Base-by-base conservation (phyloP, 441 rosid genomes). In the Hura crepitans region DNA sequence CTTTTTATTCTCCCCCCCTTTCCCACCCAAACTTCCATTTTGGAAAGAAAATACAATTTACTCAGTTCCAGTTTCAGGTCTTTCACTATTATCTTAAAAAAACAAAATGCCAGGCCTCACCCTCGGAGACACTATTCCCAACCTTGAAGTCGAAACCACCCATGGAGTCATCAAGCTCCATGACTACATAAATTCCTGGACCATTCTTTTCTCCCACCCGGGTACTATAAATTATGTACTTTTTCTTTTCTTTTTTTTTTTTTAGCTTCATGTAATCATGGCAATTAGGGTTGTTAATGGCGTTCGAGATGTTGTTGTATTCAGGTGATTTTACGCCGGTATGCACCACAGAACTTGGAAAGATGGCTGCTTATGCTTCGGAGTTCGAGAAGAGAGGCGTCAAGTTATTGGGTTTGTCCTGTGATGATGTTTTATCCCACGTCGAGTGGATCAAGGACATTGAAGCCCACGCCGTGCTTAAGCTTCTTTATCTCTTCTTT, bases 241-340 rank as follows among this genome's bases (percentile, higher is more conserved):
- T 4, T 46, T 1, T 22, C 2, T 1, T 17, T n/a, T n/a, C n/a
- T n/a, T n/a, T n/a, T n/a, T n/a, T n/a, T n/a, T n/a, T n/a, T n/a
- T n/a, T n/a, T n/a, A n/a, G n/a, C n/a, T n/a, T n/a, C n/a, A n/a
- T n/a, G n/a, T n/a, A n/a, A n/a, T n/a, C n/a, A 18, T 22, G 46
- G 46, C 14, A 10, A 11, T 69, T 23, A 18, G 15, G 51, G 12
- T 20, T 25, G 6, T 25, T 55, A 42, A 46, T 59, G 61, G n/a
- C 28, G 35, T 17, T 25, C 11, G 47, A 23, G 12, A 23, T 22
- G 33, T 11, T 2, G 23, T 4, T 43, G 14, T n/a, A 46, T 73
- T 66, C 43, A 88, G 96, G 85, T 42, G 97, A 92, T 80, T 92
- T 92, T 82, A 92, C 94, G 0, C 97, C 96, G 0, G 95, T 87